Evolutionary conservation across 1,284 basidiomycete species (phyloP), one percentile per base, ranked within the genome.

Genomic region (Pseudomicrostroma phylloplanum): DNA sequence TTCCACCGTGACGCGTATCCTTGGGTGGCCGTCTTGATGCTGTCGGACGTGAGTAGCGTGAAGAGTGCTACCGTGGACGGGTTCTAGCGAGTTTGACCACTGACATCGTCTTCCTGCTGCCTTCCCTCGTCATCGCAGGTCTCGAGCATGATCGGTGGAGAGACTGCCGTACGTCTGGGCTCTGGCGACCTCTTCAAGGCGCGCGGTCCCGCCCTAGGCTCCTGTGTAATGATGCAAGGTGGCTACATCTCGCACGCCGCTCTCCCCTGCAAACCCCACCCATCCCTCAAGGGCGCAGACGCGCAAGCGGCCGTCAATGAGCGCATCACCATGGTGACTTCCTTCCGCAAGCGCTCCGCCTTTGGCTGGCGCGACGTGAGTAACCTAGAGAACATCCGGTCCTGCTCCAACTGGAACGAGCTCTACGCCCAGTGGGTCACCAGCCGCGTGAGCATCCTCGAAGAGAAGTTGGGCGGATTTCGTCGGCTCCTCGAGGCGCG

Each of bases 241-340:
- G 65, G 70, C 3, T 67, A 72, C 60, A 65, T 75, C 61, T 58
- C 60, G n/a, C 74, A 76, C 54, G 59, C 66, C 51, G 74, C 74
- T 12, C 65, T 73, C 13, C 64, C 64, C 11, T 36, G 30, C 9
- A 3, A 9, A 36, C 30, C 30, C 9, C 30, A 36, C 30, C 30
- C 30, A 3, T 36, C 30, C 9, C 30, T 36, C 30, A 36, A 36
- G 9, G 30, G 30, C 9, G 30, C 30, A 3, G 30, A 36, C 9
- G 66, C 69, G 0, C 64, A 61, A 54, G 66, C 66, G 36, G 60
- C 72, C 15, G 21, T 21, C 46, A 53, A 42, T 6, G 73, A 76
- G 57, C 63, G 72, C 23, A 72, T 74, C 61, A 75, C 73, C 4
- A 71, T 71, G 69, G 74, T 76, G 9, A 74, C 74, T n/a, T 67